Evolutionary conservation across 2,329 filamentous ascomycete genomes (phyloP).

Genomic region (Sporothrix phasma): DNA sequence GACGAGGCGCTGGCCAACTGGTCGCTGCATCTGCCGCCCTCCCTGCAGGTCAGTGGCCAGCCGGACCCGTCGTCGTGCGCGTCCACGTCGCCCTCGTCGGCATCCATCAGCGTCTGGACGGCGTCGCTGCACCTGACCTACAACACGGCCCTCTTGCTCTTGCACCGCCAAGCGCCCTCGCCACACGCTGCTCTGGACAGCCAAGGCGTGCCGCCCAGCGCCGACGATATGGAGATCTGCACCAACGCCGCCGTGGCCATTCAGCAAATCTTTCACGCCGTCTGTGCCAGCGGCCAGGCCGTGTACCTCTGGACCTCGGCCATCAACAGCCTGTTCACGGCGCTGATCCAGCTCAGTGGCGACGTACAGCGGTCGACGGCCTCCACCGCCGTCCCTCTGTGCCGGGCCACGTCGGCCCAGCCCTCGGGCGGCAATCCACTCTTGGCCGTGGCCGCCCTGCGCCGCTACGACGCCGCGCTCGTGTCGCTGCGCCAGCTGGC

Average conservation of each 20-base stretch:
- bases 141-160: neutral
- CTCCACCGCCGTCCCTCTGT: neutral
- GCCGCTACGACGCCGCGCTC: slow-evolving; percentile 19
- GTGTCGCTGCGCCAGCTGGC: slow-evolving; percentile 18
- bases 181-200: neutral
- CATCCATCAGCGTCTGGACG: neutral
- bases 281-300: neutral
- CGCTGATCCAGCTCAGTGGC: neutral
- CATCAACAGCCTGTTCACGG: neutral
- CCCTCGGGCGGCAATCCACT: slow-evolving; percentile 18
- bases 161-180: neutral
- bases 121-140: slow-evolving; percentile 1
- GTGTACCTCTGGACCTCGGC: neutral
- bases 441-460: slow-evolving; percentile 19
- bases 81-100: neutral
- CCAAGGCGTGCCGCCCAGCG: neutral
- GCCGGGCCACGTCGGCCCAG: neutral
- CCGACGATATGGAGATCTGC: slow-evolving; percentile 3
- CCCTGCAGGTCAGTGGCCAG: neutral
- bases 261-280: slow-evolving; percentile 1
- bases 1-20: slow-evolving; percentile 4
- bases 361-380: neutral
- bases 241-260: neutral
- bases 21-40: neutral
- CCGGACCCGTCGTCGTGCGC: neutral